phyloP scores from a whole-genome alignment of 495 filamentous ascomycete genomes.

The Darksidea phi region DNA sequence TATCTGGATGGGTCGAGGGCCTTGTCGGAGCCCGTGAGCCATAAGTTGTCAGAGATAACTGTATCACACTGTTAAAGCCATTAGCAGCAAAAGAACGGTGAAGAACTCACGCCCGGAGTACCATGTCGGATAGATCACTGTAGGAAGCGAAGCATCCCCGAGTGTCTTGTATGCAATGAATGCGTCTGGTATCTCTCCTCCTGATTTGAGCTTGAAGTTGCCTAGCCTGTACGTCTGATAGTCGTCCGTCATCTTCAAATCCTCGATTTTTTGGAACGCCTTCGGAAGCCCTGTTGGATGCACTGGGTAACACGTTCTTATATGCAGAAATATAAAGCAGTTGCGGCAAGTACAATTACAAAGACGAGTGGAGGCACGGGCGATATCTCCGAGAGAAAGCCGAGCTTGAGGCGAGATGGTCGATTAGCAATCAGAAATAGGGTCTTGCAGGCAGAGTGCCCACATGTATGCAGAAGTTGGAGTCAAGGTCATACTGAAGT shows the following conservation, averaged over 20 bases:
- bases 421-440: no score
- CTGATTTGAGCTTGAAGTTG: conserved; percentile 62
- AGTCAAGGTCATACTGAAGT: no score
- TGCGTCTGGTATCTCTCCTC: conserved; percentile 56
- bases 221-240: conserved; percentile 58
- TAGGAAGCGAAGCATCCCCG: conserved; percentile 59
- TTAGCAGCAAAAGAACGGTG: background rate
- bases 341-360: no score
- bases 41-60: conserved; percentile 63
- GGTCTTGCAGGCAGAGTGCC: no score
- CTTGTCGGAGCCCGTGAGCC: conserved; percentile 64
- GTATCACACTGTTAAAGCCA: background rate
- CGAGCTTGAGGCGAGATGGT: no score
- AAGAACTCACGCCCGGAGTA: conserved; percentile 56
- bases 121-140: conserved; percentile 71
- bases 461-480: no score
- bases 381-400: no score
- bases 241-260: conserved; percentile 37
- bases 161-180: conserved; percentile 70
- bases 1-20: conserved; percentile 61
- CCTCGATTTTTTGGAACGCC: background rate
- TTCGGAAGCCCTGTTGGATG: background rate
- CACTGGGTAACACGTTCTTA: background rate
- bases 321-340: background rate
- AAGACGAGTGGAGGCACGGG: no score